Percentiles rank a stretch among this genome's conserved stretches.
phyloP scores from a whole-genome alignment of 345 rosid genomes.

The Hypericum androsaemum region DNA sequence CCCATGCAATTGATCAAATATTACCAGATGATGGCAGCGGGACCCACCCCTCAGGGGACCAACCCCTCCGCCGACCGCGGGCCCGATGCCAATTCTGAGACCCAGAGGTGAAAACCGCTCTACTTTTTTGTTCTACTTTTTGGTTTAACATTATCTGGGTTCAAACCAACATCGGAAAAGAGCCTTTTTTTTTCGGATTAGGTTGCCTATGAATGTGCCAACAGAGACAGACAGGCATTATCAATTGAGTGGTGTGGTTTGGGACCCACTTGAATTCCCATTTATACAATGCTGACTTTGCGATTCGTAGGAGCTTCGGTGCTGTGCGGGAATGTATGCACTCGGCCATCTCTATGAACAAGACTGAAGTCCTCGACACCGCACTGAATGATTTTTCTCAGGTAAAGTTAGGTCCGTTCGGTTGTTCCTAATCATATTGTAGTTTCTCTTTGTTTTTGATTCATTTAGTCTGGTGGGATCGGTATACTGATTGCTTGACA shows the following conservation, averaged over 20 bases:
- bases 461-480: slow-evolving; percentile 6
- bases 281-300: background rate
- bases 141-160: no score
- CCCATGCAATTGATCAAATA: no score
- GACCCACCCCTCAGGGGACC: no score
- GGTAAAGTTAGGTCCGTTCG: no score
- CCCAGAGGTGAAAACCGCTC: no score
- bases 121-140: background rate
- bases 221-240: background rate
- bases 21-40: no score
- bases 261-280: background rate
- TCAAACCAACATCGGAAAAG: no score
- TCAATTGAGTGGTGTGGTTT: background rate
- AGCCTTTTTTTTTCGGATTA: no score
- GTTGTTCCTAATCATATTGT: background rate
- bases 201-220: no score
- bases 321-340: slow-evolving; percentile 65
- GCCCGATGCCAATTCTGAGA: no score
- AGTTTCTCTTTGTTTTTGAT: background rate
- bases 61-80: no score
- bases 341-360: slow-evolving; percentile 64
- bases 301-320: slow-evolving; percentile 42
- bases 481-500: background rate
- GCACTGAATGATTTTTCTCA: slow-evolving; percentile 67
- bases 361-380: slow-evolving; percentile 55